These are phyloP conservation scores for Rhizopogon vinicolor DNA, from an alignment of 768 basidiomycete species.

Conservation along the genomic window DNA sequence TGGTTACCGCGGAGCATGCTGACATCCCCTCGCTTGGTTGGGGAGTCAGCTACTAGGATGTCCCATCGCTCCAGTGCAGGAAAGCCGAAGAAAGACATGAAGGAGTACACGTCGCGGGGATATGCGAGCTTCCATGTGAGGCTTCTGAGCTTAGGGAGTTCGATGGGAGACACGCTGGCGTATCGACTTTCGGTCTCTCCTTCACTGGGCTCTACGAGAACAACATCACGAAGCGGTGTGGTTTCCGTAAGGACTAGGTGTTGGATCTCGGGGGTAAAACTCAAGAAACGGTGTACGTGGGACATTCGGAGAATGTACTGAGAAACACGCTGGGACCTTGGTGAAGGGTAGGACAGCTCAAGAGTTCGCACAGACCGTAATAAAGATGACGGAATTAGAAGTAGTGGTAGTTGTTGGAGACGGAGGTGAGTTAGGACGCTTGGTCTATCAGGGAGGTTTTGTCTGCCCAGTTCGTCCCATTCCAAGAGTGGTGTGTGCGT, in stretches of 20 bases:
- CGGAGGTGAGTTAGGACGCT: constrained; percentile 29
- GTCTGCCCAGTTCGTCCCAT: constrained; percentile 12
- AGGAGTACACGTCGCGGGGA: constrained; percentile 35
- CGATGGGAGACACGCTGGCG: constrained; percentile 20
- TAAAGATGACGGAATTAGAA: constrained; percentile 31
- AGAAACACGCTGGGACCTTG: constrained; percentile 18
- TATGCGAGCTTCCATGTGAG: constrained; percentile 47
- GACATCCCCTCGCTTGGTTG: constrained; percentile 21
- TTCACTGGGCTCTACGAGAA: constrained; percentile 9
- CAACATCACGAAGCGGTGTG: constrained; percentile 35
- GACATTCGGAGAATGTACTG: constrained; percentile 37
- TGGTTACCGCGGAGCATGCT: constrained; percentile 27
- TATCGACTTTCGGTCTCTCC: constrained; percentile 6
- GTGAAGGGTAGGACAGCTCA: constrained; percentile 37
- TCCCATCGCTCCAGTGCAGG: constrained; percentile 41
- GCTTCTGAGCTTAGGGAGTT: constrained; percentile 35
- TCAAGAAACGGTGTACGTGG: constrained; percentile 32
- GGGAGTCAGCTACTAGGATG: constrained; percentile 35
- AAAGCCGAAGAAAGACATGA: constrained; percentile 37
- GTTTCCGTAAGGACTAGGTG: constrained; percentile 39
- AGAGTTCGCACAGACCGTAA: constrained; percentile 36
- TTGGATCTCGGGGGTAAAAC: constrained; percentile 34
- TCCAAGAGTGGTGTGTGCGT: constrained; percentile 20
- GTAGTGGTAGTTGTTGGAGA: constrained; percentile 38
- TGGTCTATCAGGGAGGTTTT: constrained; percentile 1